Base-by-base conservation (phyloP, 495 filamentous ascomycete species). In the Cairneyella variabilis region DNA sequence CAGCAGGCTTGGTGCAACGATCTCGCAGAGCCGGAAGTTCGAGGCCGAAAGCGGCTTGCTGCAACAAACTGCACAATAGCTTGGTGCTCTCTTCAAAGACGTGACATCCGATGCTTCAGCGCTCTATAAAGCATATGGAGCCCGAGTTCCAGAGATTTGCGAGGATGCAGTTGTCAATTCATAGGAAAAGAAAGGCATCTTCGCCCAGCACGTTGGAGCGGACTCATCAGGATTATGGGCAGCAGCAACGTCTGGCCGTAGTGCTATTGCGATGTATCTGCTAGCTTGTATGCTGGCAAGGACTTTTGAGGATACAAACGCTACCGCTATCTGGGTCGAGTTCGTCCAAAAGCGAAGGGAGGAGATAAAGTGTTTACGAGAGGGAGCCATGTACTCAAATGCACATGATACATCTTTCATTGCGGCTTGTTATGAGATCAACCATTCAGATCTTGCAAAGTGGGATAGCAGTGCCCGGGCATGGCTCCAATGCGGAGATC, bases 381-480 rank as follows among this genome's bases (percentile, higher is more conserved):
- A 9, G n/a, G 8, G 4, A 8, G 9, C 11, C 40, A 16, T 25
- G 48, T 26, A 9, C 5, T 22, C 3, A 14, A 21, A 2, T 14
- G 26, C 17, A 16, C 11, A 2, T 2, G 3, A 20, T 3, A 38
- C 17, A 38, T 39, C 18, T 14, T 40, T 39, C 3, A 17, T 26
- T 6, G 21, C 48, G 3, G 16, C 48, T 22, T 20, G 20, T 9
- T 34, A 50, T 26, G 20, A 50, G 11, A 20, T 50, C 9, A 38
- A 30, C 2, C 17, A 34, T 17, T 3, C 3, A 14, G 18, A 50
- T 16, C 18, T 50, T 5, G 2, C 48, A 6, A 16, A 40, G 3
- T 73, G 69, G 70, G 69, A 71, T 60, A 61, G 64, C 2, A 70
- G 68, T 48, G 66, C 66, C n/a, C 49, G 69, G 1, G 39, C 69